These are phyloP conservation scores for Durio zibethinus DNA, from an alignment of 345 rosid species.

Conservation along the genomic window DNA sequence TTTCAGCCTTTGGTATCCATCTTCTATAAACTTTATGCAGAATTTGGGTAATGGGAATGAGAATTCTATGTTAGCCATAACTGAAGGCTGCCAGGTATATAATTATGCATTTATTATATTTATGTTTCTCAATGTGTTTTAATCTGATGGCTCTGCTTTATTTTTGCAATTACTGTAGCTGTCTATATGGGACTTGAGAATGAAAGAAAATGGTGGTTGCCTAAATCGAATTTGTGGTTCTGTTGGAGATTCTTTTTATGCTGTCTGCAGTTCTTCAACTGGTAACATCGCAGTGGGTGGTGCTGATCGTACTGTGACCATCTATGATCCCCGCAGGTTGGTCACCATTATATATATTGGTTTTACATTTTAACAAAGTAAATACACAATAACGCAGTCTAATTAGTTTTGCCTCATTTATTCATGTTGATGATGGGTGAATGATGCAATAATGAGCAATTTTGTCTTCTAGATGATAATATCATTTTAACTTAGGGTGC, in stretches of 20 bases:
- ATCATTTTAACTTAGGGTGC: not conserved
- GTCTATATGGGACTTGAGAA: slow-evolving; percentile 58
- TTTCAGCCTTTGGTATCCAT: slow-evolving; percentile 67
- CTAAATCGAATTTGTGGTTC: slow-evolving; percentile 56
- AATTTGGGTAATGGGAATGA: slow-evolving; percentile 43
- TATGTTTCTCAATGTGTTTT: not conserved
- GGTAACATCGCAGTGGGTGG: slow-evolving; percentile 64
- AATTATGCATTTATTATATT: not conserved
- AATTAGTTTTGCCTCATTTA: not conserved
- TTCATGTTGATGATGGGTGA: not conserved
- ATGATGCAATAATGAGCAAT: not conserved
- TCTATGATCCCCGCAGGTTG: slow-evolving; percentile 80
- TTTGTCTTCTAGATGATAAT: not conserved
- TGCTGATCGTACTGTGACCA: slow-evolving; percentile 60
- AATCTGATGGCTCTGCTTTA: slow-evolving; percentile 17
- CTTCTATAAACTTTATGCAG: slow-evolving; percentile 47
- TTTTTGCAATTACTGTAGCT: slow-evolving; percentile 39
- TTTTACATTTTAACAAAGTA: not conserved
- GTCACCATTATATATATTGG: slow-evolving; percentile 3
- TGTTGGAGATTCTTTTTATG: slow-evolving; percentile 48
- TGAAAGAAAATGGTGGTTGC: slow-evolving; percentile 70
- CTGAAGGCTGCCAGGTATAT: slow-evolving; percentile 67
- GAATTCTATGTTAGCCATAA: slow-evolving; percentile 43
- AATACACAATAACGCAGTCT: not conserved
- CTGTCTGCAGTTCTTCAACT: slow-evolving; percentile 52